Evolutionary conservation across 139 green algal genomes (phyloP).

Genomic region (Auxenochlorella pyrenoidosa): DNA sequence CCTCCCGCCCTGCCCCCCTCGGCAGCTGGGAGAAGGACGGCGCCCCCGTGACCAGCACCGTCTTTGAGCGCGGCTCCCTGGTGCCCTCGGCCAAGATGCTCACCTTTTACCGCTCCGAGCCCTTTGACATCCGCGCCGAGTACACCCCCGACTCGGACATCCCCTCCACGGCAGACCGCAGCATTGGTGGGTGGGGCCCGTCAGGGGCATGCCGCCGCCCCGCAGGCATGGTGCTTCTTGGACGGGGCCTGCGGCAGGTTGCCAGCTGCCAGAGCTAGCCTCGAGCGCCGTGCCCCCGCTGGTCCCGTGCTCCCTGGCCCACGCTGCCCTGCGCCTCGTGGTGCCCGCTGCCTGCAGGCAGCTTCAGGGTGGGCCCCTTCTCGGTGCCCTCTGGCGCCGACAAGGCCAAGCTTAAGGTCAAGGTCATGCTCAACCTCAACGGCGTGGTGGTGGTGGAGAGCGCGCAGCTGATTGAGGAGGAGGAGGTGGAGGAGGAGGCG

Average conservation of each 20-base stretch:
- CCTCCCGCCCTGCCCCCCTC: not conserved
- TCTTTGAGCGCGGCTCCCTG: constrained; percentile 81
- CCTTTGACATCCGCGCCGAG: constrained; percentile 68
- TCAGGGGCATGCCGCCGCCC: not conserved
- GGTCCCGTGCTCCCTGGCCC: not conserved
- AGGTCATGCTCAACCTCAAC: constrained; percentile 92
- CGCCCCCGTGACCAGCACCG: constrained; percentile 47
- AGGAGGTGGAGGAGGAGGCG: constrained; percentile 76
- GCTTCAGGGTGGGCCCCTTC: constrained; percentile 63
- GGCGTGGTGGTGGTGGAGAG: constrained; percentile 85
- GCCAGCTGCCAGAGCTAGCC: too few relatives aligned
- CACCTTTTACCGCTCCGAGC: constrained; percentile 86
- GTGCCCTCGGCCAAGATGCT: constrained; percentile 93
- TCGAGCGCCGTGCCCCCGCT: not conserved
- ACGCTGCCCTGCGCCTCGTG: not conserved
- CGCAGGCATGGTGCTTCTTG: not conserved
- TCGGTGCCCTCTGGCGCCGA: constrained; percentile 44
- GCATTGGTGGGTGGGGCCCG: constrained; percentile 42
- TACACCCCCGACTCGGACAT: constrained; percentile 77
- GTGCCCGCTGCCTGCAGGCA: constrained; percentile 32
- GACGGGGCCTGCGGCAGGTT: too few relatives aligned
- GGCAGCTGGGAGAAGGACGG: constrained; percentile 86
- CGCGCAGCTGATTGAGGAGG: constrained; percentile 84
- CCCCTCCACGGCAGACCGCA: constrained; percentile 49
- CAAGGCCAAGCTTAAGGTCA: constrained; percentile 91